phyloP scores from a whole-genome alignment of 129 eudicot genomes.

The Silybum marianum region DNA sequence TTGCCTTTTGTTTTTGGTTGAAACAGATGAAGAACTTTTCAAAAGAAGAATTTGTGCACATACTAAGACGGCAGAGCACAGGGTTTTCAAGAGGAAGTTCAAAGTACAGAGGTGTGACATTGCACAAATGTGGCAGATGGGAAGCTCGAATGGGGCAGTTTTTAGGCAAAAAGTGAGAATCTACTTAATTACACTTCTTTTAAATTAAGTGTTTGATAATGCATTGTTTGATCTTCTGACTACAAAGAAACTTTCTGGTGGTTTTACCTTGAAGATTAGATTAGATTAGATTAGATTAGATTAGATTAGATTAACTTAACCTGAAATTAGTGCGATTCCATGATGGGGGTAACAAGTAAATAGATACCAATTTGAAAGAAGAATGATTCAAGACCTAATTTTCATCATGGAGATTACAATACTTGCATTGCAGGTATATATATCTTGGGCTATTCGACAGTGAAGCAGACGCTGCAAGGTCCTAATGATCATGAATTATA shows the following conservation, averaged over 20 bases:
- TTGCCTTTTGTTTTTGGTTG: slow-evolving; percentile 1
- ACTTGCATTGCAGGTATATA: slow-evolving; percentile 67
- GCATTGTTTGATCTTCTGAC: background rate
- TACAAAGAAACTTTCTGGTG: slow-evolving; percentile 4
- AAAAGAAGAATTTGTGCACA: slow-evolving; percentile 87
- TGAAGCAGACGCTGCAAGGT: slow-evolving; percentile 91
- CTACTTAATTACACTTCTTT: slow-evolving; percentile 11
- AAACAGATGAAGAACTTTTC: slow-evolving; percentile 62
- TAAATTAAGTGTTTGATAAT: background rate
- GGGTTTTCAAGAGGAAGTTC: slow-evolving; percentile 82
- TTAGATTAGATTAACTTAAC: background rate
- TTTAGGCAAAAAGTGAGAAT: slow-evolving; percentile 76
- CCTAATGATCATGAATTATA: slow-evolving; percentile 44
- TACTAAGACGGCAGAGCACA: slow-evolving; percentile 72
- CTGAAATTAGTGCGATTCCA: slow-evolving; percentile 7
- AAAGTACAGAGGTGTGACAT: slow-evolving; percentile 79
- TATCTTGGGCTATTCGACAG: slow-evolving; percentile 87
- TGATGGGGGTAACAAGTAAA: slow-evolving; percentile 6
- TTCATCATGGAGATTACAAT: slow-evolving; percentile 48
- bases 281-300: background rate
- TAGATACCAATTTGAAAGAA: slow-evolving; percentile 15
- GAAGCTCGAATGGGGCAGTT: slow-evolving; percentile 95
- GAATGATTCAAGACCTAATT: slow-evolving; percentile 27
- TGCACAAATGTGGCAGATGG: slow-evolving; percentile 92
- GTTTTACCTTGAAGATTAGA: slow-evolving; percentile 17